Evolutionary conservation across 345 rosid species (phyloP).

Genomic region (Populus ilicifolia): DNA sequence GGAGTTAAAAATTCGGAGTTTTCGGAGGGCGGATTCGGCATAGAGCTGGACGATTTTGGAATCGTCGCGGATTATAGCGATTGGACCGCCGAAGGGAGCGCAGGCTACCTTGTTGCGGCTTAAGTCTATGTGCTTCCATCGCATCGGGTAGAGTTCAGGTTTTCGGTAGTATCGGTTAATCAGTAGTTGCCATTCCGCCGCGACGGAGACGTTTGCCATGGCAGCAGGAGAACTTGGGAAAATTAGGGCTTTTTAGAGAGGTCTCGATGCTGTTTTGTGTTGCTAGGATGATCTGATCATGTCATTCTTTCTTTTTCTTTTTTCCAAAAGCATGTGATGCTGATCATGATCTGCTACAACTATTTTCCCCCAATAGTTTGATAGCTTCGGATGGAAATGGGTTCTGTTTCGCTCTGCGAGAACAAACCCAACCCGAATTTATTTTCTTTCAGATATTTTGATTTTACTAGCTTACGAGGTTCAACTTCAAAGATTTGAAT

Average conservation of each 20-base stretch:
- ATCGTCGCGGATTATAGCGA: constrained; percentile 93
- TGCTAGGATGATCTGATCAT: neutral
- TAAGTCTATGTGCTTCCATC: constrained; percentile 85
- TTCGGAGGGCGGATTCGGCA: constrained; percentile 93
- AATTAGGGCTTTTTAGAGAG: neutral
- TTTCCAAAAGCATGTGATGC: neutral
- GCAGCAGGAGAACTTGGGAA: neutral
- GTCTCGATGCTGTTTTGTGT: neutral
- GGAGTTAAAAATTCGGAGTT: constrained; percentile 89
- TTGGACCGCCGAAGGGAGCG: constrained; percentile 89
- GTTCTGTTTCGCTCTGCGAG: neutral
- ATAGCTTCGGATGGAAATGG: neutral
- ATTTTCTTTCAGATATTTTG: neutral
- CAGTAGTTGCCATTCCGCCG: constrained; percentile 98
- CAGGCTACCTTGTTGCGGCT: constrained; percentile 89
- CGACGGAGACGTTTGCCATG: constrained; percentile 90
- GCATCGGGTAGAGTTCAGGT: constrained; percentile 79
- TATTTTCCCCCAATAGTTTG: neutral
- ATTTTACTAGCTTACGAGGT: neutral
- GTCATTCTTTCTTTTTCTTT: neutral
- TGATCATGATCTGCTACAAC: neutral
- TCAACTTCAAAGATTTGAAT: neutral
- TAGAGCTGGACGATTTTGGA: constrained; percentile 97
- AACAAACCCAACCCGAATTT: neutral
- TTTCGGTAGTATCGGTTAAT: constrained; percentile 79